These are phyloP conservation scores for Rhodosporidiobolus odoratus DNA, from an alignment of 768 basidiomycete species.

Conservation along the genomic window DNA sequence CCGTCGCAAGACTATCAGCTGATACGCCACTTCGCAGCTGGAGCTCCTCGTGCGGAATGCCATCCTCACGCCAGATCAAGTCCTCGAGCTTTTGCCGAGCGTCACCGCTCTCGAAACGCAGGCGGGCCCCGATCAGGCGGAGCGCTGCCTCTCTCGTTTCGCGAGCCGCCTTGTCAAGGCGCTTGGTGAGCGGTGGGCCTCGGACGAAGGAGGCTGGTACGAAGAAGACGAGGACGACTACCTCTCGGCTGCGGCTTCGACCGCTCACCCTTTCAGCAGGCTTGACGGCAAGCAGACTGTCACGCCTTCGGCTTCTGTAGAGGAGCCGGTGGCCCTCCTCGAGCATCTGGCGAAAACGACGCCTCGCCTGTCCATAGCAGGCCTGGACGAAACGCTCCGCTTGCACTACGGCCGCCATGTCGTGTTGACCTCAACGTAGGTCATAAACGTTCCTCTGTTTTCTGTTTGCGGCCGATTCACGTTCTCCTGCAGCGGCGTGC, in stretches of 20 bases:
- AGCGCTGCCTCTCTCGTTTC: conserved; percentile 8
- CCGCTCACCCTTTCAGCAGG: background rate
- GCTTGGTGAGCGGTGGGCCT: conserved; percentile 35
- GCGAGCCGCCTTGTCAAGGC: background rate
- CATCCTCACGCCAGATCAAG: conserved; percentile 58
- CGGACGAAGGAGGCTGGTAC: background rate
- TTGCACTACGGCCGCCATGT: conserved; percentile 71
- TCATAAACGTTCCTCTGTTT: background rate
- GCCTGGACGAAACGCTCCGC: conserved; percentile 45
- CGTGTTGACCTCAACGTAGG: conserved; percentile 67
- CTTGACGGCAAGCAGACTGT: background rate
- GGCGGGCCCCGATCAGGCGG: background rate
- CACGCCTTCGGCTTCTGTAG: background rate
- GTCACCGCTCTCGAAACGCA: conserved; percentile 49
- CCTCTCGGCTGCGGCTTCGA: conserved; percentile 48
- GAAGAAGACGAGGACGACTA: conserved; percentile 41
- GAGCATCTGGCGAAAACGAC: background rate
- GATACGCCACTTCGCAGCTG: conserved; percentile 52
- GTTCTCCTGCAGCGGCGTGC: background rate
- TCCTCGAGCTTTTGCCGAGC: conserved; percentile 51
- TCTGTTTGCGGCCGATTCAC: background rate
- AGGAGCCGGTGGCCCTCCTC: background rate
- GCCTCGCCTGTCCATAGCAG: background rate
- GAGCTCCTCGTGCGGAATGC: conserved; percentile 64
- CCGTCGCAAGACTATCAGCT: no score